phyloP scores from a whole-genome alignment of 805 yeast species.

The Hermanozyma aechmeae region DNA sequence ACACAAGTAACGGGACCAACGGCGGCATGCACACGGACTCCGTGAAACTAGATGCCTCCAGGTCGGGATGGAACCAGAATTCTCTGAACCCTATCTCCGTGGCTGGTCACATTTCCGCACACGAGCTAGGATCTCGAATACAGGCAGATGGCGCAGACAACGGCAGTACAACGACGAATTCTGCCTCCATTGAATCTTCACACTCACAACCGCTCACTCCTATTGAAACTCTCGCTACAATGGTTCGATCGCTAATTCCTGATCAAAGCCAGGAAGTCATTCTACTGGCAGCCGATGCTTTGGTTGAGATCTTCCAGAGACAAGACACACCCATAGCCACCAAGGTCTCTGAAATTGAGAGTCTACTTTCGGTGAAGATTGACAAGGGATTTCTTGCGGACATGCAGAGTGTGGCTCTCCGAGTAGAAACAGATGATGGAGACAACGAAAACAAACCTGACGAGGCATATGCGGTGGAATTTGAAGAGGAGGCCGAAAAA shows the following conservation, averaged over 20 bases:
- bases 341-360: conserved; percentile 43
- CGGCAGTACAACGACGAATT: conserved; percentile 1
- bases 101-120: conserved; percentile 54
- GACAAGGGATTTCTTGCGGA: conserved; percentile 37
- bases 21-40: too few relatives aligned
- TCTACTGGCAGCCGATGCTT: conserved; percentile 60
- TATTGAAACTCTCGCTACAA: conserved; percentile 49
- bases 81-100: conserved; percentile 66
- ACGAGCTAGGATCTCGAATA: conserved; percentile 59
- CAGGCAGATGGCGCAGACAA: conserved; percentile 9
- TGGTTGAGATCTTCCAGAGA: conserved; percentile 45
- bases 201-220: conserved; percentile 37
- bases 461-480: conserved; percentile 2
- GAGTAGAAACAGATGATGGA: conserved; percentile 14
- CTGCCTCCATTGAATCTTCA: conserved; percentile 43
- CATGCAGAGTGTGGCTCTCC: conserved; percentile 14
- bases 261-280: conserved; percentile 74
- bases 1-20: too few relatives aligned
- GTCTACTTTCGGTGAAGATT: conserved; percentile 31
- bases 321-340: conserved; percentile 32
- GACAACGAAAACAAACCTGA: conserved; percentile 5
- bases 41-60: too few relatives aligned
- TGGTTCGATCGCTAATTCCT: conserved; percentile 49
- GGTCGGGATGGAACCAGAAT: too few relatives aligned
- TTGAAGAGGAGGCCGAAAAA: conserved; percentile 2